phyloP scores from a whole-genome alignment of 2,329 filamentous ascomycete genomes.

The Colletotrichum tropicicola region DNA sequence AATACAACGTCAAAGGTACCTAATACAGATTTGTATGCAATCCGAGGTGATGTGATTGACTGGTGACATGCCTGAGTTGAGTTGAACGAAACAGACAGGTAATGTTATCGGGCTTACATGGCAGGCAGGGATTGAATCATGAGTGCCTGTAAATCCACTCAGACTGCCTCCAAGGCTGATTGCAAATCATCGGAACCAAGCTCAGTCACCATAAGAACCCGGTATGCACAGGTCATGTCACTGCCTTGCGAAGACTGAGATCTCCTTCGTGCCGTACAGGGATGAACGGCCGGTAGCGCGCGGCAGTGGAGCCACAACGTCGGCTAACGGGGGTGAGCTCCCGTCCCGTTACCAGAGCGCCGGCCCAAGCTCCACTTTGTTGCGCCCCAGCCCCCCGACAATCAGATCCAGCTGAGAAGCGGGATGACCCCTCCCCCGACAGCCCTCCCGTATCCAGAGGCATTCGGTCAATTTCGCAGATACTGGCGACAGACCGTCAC shows the following conservation, averaged over 20 bases:
- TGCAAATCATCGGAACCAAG: no score
- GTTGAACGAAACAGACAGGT: no score
- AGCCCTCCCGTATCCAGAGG: background rate
- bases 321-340: background rate
- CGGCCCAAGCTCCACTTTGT: conserved; percentile 3
- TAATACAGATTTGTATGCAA: no score
- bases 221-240: background rate
- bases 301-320: background rate
- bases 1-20: background rate
- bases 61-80: no score
- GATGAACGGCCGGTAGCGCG: conserved; percentile 1
- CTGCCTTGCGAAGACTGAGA: background rate
- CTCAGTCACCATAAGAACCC: background rate
- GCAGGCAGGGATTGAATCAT: no score
- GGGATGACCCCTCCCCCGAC: background rate
- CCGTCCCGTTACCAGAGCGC: background rate
- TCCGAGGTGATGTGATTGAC: background rate
- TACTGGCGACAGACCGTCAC: no score
- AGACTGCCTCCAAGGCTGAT: no score
- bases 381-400: conserved; percentile 9
- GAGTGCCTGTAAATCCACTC: no score
- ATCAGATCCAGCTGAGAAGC: background rate
- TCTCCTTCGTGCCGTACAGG: background rate
- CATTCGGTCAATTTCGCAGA: background rate
- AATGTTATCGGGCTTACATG: no score